Conservation (phyloP, 2,329 filamentous ascomycete genomes). For the Diaporthe sp. region DNA sequence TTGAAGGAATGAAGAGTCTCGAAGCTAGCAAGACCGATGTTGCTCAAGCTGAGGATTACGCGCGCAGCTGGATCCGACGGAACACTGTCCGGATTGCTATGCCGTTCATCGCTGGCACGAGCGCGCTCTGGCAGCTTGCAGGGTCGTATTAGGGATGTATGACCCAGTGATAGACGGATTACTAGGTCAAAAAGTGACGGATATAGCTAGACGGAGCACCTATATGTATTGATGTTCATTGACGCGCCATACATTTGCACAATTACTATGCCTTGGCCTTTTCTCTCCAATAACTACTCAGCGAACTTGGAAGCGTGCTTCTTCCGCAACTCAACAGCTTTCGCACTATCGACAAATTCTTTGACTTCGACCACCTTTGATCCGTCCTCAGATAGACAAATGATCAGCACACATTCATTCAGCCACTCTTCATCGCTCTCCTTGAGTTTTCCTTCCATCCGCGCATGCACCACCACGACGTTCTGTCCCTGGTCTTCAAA, state of each 20-base stretch:
- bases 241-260: not conserved
- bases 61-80: not conserved
- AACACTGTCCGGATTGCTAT: not conserved
- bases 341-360: conserved; percentile 4
- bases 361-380: not conserved
- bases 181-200: not conserved
- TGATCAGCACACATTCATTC: not conserved
- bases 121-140: conserved; percentile 19
- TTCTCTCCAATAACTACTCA: not conserved
- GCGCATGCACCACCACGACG: not conserved
- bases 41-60: not conserved
- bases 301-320: not conserved
- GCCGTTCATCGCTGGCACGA: conserved; percentile 5
- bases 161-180: not conserved
- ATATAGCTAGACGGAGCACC: not conserved
- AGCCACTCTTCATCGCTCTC: not conserved
- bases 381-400: not conserved
- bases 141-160: not conserved
- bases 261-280: not conserved
- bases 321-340: not conserved
- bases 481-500: not conserved
- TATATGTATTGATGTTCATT: not conserved
- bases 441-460: not conserved
- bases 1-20: not conserved
- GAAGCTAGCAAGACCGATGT: not conserved